A percentile compares a stretch with the other conserved stretches of the same genome.
Evolutionary conservation across 2,329 filamentous ascomycete species (phyloP).

Genomic region (Botrytis sinoallii): DNA sequence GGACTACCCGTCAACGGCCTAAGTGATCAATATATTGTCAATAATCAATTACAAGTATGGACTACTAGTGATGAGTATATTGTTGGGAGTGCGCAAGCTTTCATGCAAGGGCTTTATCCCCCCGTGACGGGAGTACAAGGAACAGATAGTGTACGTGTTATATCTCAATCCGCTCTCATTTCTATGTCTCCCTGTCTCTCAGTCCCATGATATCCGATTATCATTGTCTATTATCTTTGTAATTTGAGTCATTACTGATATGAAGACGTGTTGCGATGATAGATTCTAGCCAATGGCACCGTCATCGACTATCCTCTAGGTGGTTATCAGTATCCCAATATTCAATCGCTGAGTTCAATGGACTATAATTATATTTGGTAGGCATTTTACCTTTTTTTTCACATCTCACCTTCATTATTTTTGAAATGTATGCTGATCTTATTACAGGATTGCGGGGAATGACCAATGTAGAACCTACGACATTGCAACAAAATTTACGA

Average conservation of each 20-base stretch:
- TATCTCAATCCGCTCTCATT: background rate
- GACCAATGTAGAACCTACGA: conserved; percentile 29
- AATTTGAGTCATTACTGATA: background rate
- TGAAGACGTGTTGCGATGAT: conserved; percentile 26
- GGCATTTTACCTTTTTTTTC: background rate
- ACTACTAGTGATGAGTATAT: conserved; percentile 48
- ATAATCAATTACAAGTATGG: conserved; percentile 40
- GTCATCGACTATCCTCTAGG: conserved; percentile 62
- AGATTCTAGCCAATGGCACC: conserved; percentile 58
- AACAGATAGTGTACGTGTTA: background rate
- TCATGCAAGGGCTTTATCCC: conserved; percentile 83
- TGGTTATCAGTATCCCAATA: conserved; percentile 73
- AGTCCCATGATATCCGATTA: background rate
- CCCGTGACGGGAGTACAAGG: conserved; percentile 42
- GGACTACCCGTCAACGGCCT: conserved; percentile 29
- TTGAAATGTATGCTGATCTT: background rate
- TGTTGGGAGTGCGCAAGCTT: conserved; percentile 68
- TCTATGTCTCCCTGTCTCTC: background rate
- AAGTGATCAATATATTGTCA: background rate
- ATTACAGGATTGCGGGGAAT: conserved; percentile 31
- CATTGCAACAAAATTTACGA: conserved; percentile 12
- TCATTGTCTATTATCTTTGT: background rate
- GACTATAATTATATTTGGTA: conserved; percentile 17
- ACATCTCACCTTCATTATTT: background rate
- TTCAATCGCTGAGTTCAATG: conserved; percentile 1